Percentiles rank a stretch among this genome's conserved stretches.
Conservation (phyloP, 2,329 filamentous ascomycete genomes). For the Phoma herbarum region DNA sequence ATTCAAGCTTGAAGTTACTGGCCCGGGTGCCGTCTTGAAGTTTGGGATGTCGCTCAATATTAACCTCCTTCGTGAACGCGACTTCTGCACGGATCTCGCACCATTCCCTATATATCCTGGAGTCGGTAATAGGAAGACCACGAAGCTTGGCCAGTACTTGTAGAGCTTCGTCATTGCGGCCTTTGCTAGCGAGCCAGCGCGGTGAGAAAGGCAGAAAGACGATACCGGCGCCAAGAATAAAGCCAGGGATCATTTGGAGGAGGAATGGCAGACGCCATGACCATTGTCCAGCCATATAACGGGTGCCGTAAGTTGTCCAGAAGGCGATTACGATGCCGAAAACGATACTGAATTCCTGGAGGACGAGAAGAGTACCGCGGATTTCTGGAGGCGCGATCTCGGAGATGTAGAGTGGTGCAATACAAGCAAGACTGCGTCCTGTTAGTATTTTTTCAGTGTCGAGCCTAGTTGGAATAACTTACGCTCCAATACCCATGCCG, state of each 20-base stretch:
- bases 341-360: slow-evolving; percentile 59
- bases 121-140: slow-evolving; percentile 58
- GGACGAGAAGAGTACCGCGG: slow-evolving; percentile 59
- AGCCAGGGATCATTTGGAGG: slow-evolving; percentile 56
- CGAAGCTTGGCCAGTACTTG: slow-evolving; percentile 60
- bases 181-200: slow-evolving; percentile 60
- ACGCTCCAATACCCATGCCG: slow-evolving; percentile 63
- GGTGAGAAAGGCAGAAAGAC: slow-evolving; percentile 64
- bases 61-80: slow-evolving; percentile 60
- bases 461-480: slow-evolving; percentile 14
- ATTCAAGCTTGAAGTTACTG: slow-evolving; percentile 55
- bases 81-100: slow-evolving; percentile 64
- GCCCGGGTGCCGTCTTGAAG: slow-evolving; percentile 42
- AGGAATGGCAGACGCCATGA: slow-evolving; percentile 59
- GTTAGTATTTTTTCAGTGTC: slow-evolving; percentile 11
- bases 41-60: slow-evolving; percentile 49
- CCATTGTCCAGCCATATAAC: slow-evolving; percentile 53
- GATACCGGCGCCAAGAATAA: slow-evolving; percentile 54
- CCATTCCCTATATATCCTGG: slow-evolving; percentile 62
- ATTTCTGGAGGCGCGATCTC: slow-evolving; percentile 62
- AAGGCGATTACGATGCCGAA: slow-evolving; percentile 61
- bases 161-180: slow-evolving; percentile 59
- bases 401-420: slow-evolving; percentile 63
- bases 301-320: slow-evolving; percentile 64
- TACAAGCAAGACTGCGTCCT: slow-evolving; percentile 45